Base-by-base conservation (phyloP, 805 yeast species). In the Candida easanensis region DNA sequence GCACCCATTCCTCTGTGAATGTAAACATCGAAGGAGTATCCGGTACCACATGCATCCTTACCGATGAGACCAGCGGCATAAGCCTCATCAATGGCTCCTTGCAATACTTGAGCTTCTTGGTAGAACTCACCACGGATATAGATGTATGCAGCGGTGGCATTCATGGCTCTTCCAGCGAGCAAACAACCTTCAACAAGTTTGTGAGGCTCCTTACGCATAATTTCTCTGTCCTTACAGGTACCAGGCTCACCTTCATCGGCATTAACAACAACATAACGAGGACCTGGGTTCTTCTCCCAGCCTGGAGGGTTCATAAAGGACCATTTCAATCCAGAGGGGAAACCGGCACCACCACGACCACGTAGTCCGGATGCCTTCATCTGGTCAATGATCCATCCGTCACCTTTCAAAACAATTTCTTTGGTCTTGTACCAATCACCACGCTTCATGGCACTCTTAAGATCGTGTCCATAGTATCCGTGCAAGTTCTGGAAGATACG, bases 241-340 rank as follows among this genome's bases (percentile, higher is more conserved):
- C 96, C 96, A 13, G 96, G 96, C 68, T 88, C 96, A 57, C 96
- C 96, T 69, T 88, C 96, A 70, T 88, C 96, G 43, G 96, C 96
- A 65, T 88, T 88, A 57, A 88, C 88, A 38, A 88, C 95, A 54
- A 88, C 74, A 63, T 86, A 86, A 60, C 95, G 77, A 48, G 96
- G 93, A n/a, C 96, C 96, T 14, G 68, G 69, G 67, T 87, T 87
- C 62, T 87, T 88, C 49, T 87, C 95, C 96, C 96, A 87, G 46
- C 93, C 93, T 42, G 96, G 96, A 36, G 96, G 96, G 68, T 88
- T 88, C 96, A 87, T 87, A 63, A 87, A 87, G 19, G 93, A 84
- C 95, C 95, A 87, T 67, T 87, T 87, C 60, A 87, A 76, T 25
- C 96, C 96, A 19, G 89, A 79, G 42, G 96, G 96, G 74, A 87